Percentiles rank a stretch among this genome's conserved stretches.
phyloP scores from a whole-genome alignment of 1,284 basidiomycete species.

The Trichosporon sp. region DNA sequence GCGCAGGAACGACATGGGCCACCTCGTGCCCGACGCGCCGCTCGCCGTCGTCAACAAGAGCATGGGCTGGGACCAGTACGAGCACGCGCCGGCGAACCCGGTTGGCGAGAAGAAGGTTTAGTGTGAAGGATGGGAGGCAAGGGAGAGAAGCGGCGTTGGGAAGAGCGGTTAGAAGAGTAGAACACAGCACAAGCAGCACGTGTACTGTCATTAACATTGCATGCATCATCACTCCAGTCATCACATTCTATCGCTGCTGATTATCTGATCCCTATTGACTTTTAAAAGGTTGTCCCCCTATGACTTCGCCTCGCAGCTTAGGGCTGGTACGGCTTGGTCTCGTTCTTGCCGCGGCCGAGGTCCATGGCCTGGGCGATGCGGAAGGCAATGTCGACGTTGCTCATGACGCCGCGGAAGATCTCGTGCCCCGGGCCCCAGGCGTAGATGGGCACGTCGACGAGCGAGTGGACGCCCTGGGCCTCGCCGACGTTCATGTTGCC shows the following conservation, averaged over 20 bases:
- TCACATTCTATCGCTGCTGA: neutral
- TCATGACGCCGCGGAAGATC: slow-evolving; percentile 47
- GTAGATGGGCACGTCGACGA: slow-evolving; percentile 49
- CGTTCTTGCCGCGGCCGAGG: slow-evolving; percentile 38
- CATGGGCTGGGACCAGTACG: slow-evolving; percentile 58
- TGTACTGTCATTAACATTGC: slow-evolving; percentile 3
- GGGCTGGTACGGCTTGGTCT: slow-evolving; percentile 33
- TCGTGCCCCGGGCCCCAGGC: slow-evolving; percentile 48
- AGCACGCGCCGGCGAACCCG: slow-evolving; percentile 23
- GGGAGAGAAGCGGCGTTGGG: neutral
- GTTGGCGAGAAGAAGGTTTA: neutral
- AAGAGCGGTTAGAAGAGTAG: neutral
- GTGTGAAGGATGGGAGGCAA: neutral
- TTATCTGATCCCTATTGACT: too few relatives aligned
- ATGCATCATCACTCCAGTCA: slow-evolving; percentile 6
- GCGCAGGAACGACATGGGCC: slow-evolving; percentile 72
- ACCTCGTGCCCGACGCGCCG: slow-evolving; percentile 77
- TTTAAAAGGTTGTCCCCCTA: too few relatives aligned
- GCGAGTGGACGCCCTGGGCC: slow-evolving; percentile 48
- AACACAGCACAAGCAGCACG: neutral
- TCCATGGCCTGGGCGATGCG: slow-evolving; percentile 45
- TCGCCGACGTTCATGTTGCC: slow-evolving; percentile 43
- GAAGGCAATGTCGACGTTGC: slow-evolving; percentile 45
- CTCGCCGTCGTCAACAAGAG: slow-evolving; percentile 72
- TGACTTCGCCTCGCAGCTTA: slow-evolving; percentile 9